Evolutionary conservation across 352 stramenopile species (phyloP), one percentile per base, ranked within the genome.

Genomic region (Phytophthora sp.): DNA sequence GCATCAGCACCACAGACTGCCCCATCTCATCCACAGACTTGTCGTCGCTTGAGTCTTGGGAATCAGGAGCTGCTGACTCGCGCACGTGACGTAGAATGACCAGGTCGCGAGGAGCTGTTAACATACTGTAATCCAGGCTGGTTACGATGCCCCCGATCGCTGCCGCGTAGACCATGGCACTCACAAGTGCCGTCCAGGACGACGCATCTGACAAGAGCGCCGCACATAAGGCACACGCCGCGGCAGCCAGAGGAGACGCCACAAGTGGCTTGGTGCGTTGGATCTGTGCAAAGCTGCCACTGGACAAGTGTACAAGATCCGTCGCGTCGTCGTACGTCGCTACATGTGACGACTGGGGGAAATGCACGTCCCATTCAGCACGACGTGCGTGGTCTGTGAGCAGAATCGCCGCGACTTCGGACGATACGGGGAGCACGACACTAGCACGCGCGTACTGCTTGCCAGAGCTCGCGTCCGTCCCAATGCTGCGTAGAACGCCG

Each of bases 331-430:
- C 86, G 57, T 89, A 94, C 2, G 74, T 85, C 1, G 86, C 86
- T 4, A 94, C 72, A 39, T 91, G 82, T 3, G 60, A 63, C 7
- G 84, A 89, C 4, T 61, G 53, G 0, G 84, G 84, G 47, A 94
- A 94, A 36, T 93, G 82, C 7, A 88, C 45, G 50, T 94, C 86
- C 86, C 86, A 94, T 15, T 93, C 84, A n/a, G 77, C 71, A 13
- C 86, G 84, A 62, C 85, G 86, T 5, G 67, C 68, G 52, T 93
- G 80, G 50, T 94, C 86, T 2, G 77, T 66, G 24, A 94, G 70
- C 41, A 91, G 74, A 39, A 78, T 80, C 15, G 80, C 75, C 1
- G 71, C 81, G n/a, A 92, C 79, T 58, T 90, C 84, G 0, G 84
- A 87, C 7, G 81, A 75, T 3, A 93, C 82, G 0, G 81, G 81